A percentile compares a stretch with the other conserved stretches of the same genome.
phyloP scores from a whole-genome alignment of 352 stramenopile genomes.

The Phytophthora gonapodyides region DNA sequence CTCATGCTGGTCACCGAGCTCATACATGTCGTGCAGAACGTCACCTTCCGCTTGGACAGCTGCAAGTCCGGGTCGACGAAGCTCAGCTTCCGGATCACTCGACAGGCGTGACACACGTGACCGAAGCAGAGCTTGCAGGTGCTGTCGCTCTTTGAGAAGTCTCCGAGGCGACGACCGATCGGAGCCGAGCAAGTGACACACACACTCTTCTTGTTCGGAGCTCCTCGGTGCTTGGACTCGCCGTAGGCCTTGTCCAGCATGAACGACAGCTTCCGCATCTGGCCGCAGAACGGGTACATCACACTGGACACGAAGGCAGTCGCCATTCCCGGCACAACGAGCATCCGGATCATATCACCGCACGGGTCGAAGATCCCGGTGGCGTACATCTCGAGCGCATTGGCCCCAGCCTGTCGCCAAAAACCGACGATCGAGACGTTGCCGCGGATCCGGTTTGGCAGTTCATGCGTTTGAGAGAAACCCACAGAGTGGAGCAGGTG shows the following conservation, averaged over 20 bases:
- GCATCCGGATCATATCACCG: constrained; percentile 23
- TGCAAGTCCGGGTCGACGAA: no score
- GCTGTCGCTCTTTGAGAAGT: constrained; percentile 18
- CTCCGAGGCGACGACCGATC: constrained; percentile 16
- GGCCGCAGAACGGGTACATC: constrained; percentile 27
- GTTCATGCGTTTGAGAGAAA: constrained; percentile 28
- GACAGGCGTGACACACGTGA: constrained; percentile 10
- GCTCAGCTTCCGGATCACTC: constrained; percentile 22
- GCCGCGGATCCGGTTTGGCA: constrained; percentile 37
- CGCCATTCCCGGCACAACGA: constrained; percentile 30
- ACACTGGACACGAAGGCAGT: constrained; percentile 27
- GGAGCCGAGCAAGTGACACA: constrained; percentile 25
- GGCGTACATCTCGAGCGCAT: constrained; percentile 38
- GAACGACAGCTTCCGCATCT: constrained; percentile 34
- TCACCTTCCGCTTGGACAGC: no score
- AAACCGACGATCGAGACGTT: constrained; percentile 40
- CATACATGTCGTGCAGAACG: constrained; percentile 37
- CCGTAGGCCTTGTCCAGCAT: constrained; percentile 33
- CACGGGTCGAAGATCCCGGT: constrained; percentile 33
- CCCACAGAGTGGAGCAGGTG: constrained; percentile 46
- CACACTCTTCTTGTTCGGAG: constrained; percentile 21
- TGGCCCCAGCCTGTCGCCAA: constrained; percentile 30
- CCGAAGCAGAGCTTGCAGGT: constrained; percentile 18
- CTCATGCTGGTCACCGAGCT: constrained; percentile 16
- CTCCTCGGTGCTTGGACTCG: constrained; percentile 4